Conservation (phyloP, 2,329 filamentous ascomycete genomes). For the Botrytis pseudocinerea region DNA sequence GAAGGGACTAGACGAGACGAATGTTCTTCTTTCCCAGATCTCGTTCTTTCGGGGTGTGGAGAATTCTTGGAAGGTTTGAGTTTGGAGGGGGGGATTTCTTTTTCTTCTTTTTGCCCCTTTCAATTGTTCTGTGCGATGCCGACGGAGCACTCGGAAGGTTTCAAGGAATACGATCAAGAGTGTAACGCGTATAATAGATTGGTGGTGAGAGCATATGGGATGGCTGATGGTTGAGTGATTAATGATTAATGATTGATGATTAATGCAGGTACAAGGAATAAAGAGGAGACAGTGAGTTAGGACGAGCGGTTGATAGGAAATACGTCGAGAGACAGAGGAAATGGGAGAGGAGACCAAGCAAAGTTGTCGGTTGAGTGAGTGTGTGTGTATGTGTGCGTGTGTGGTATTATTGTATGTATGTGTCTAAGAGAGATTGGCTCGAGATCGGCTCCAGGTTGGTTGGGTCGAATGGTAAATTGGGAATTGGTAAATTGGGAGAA, state of each 20-base stretch:
- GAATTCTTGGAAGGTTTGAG: neutral
- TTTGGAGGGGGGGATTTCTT: neutral
- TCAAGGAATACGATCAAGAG: constrained; percentile 23
- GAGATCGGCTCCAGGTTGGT: neutral
- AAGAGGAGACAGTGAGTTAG: neutral
- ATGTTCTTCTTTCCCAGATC: neutral
- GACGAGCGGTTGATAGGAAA: neutral
- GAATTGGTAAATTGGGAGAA: neutral
- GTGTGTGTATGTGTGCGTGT: too few relatives aligned
- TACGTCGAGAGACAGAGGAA: neutral
- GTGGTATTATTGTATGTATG: neutral
- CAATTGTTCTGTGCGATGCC: neutral
- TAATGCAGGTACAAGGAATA: neutral
- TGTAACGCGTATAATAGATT: constrained; percentile 13
- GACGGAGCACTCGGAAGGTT: neutral
- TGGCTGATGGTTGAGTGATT: neutral
- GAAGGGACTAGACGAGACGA: neutral
- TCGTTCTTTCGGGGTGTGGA: constrained; percentile 13
- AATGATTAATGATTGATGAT: neutral
- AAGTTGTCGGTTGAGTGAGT: too few relatives aligned
- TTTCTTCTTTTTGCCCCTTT: neutral
- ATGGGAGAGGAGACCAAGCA: neutral
- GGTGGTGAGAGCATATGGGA: constrained; percentile 19
- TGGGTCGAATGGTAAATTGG: too few relatives aligned
- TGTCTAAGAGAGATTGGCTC: neutral